These are phyloP conservation scores for Aspergillus candidus DNA, from an alignment of 2,329 filamentous ascomycete genomes.

Conservation along the genomic window DNA sequence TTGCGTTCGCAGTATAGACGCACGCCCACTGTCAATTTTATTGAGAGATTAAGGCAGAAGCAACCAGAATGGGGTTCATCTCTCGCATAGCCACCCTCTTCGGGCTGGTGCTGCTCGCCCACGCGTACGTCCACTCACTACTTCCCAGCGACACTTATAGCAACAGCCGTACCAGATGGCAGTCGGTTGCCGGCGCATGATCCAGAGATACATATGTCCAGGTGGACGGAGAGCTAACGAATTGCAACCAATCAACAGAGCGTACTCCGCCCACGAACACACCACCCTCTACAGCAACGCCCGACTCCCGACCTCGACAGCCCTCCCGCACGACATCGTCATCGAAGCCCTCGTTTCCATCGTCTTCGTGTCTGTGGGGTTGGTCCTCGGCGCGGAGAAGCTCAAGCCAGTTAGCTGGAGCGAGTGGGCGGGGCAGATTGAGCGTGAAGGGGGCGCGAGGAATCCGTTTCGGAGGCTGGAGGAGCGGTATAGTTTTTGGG, in stretches of 20 bases:
- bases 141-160: neutral
- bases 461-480: slow-evolving; percentile 79
- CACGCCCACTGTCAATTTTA: neutral
- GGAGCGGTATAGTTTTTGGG: slow-evolving; percentile 74
- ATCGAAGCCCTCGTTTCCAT: slow-evolving; percentile 80
- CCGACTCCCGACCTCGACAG: slow-evolving; percentile 42
- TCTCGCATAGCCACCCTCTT: slow-evolving; percentile 65
- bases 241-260: slow-evolving; percentile 48
- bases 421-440: slow-evolving; percentile 65
- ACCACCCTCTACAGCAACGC: slow-evolving; percentile 62
- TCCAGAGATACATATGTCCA: too few relatives aligned
- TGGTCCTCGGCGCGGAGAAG: slow-evolving; percentile 70
- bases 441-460: slow-evolving; percentile 60
- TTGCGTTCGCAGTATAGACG: neutral
- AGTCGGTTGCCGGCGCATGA: neutral
- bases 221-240: too few relatives aligned
- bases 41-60: neutral
- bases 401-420: slow-evolving; percentile 85
- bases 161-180: neutral
- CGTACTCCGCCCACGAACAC: slow-evolving; percentile 95
- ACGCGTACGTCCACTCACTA: slow-evolving; percentile 61
- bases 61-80: slow-evolving; percentile 59
- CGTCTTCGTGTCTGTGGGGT: slow-evolving; percentile 71
- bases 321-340: slow-evolving; percentile 76
- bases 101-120: slow-evolving; percentile 72